Evolutionary conservation across 1,139 yeast genomes (phyloP).

Genomic region (Diutina sp.): DNA sequence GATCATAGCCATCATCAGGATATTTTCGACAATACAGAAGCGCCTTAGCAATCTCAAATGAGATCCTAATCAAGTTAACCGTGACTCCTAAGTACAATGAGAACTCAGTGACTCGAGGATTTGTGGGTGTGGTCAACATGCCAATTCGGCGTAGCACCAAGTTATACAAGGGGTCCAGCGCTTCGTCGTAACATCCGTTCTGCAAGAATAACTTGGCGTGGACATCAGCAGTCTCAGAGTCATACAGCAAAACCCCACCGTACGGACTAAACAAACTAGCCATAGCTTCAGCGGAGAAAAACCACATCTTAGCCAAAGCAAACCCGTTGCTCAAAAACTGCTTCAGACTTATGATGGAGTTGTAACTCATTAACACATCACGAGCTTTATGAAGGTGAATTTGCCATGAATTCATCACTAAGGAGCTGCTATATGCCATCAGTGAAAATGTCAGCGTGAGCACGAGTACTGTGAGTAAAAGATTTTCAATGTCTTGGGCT

Average conservation of each 20-base stretch:
- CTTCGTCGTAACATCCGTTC: neutral
- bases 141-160: neutral
- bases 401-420: constrained; percentile 67
- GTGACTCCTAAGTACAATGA: neutral
- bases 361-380: constrained; percentile 45
- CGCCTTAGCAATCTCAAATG: neutral
- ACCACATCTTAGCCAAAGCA: constrained; percentile 34
- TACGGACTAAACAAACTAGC: constrained; percentile 16
- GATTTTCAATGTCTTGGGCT: constrained; percentile 22
- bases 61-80: neutral
- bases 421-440: constrained; percentile 18
- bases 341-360: constrained; percentile 9
- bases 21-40: neutral
- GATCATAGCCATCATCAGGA: neutral
- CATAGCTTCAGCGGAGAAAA: constrained; percentile 26
- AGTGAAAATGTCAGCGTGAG: constrained; percentile 27
- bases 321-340: constrained; percentile 19
- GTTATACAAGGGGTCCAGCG: neutral
- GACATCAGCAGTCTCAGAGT: neutral
- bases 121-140: neutral
- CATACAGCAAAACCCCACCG: neutral
- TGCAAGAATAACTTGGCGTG: neutral
- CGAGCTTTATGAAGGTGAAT: constrained; percentile 57
- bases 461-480: constrained; percentile 24
- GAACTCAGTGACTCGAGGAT: neutral